Percentiles rank a stretch among this genome's conserved stretches.
These are phyloP conservation scores for Penicillium dipodomyicola DNA, from an alignment of 495 filamentous ascomycete species.

Conservation along the genomic window DNA sequence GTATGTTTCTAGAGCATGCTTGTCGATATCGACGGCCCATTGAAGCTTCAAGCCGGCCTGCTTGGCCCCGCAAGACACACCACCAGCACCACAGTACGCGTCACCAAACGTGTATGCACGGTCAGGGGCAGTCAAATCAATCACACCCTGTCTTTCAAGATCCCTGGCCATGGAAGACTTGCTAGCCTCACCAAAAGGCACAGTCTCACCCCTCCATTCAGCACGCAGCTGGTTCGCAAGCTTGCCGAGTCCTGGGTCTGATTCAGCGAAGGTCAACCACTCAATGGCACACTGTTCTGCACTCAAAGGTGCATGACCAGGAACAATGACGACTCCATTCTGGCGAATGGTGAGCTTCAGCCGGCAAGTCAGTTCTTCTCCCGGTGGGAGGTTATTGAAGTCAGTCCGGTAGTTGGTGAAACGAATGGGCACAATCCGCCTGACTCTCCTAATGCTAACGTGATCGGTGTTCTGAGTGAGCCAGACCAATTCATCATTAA, in stretches of 20 bases:
- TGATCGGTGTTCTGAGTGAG: not conserved
- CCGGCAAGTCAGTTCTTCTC: slow-evolving; percentile 29
- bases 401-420: slow-evolving; percentile 35
- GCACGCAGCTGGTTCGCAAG: slow-evolving; percentile 21
- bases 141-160: slow-evolving; percentile 17
- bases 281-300: slow-evolving; percentile 25
- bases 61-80: slow-evolving; percentile 65
- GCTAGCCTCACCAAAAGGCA: slow-evolving; percentile 26
- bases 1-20: slow-evolving; percentile 56
- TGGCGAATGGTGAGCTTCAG: slow-evolving; percentile 23
- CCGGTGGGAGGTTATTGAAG: slow-evolving; percentile 6
- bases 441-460: slow-evolving; percentile 23
- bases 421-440: slow-evolving; percentile 21
- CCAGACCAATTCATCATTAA: slow-evolving; percentile 15
- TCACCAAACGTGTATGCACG: slow-evolving; percentile 64
- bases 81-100: slow-evolving; percentile 74
- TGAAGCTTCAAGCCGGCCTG: slow-evolving; percentile 57
- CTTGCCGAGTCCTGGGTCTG: slow-evolving; percentile 15
- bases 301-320: not conserved
- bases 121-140: slow-evolving; percentile 19
- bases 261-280: slow-evolving; percentile 31
- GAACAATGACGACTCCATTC: not conserved
- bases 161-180: slow-evolving; percentile 1
- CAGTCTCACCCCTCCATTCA: slow-evolving; percentile 32
- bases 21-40: slow-evolving; percentile 63